phyloP scores from a whole-genome alignment of 2,329 filamentous ascomycete genomes.

The Fusarium oligoseptatum region DNA sequence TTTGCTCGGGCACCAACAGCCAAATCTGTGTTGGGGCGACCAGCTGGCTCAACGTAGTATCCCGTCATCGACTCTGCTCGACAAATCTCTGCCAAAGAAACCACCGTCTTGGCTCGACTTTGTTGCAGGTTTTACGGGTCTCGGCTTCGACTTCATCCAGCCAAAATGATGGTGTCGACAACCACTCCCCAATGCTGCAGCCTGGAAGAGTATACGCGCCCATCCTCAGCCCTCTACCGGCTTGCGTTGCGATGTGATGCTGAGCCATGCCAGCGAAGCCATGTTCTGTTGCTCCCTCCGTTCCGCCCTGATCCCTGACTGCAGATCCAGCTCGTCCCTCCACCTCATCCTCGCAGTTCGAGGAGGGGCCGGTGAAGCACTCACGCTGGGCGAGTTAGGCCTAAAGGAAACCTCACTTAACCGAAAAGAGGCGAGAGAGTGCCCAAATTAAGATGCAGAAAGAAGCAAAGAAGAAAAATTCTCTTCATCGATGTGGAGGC shows the following conservation, averaged over 20 bases:
- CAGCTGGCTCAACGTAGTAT: slow-evolving; percentile 13
- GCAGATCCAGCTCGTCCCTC: slow-evolving; percentile 45
- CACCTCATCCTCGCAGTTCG: slow-evolving; percentile 37
- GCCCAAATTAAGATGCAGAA: slow-evolving; percentile 19
- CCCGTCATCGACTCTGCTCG: slow-evolving; percentile 19
- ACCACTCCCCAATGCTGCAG: slow-evolving; percentile 5
- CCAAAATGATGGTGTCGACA: slow-evolving; percentile 2
- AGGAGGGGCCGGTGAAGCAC: slow-evolving; percentile 20
- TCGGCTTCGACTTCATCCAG: neutral
- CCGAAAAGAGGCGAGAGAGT: slow-evolving; percentile 28
- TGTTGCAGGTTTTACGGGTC: slow-evolving; percentile 5
- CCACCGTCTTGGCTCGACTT: slow-evolving; percentile 13
- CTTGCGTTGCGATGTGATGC: neutral
- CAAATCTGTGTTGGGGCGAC: slow-evolving; percentile 8
- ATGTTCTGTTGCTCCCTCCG: slow-evolving; percentile 13
- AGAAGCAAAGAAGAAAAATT: slow-evolving; percentile 29
- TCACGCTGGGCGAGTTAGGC: slow-evolving; percentile 31
- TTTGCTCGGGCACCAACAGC: slow-evolving; percentile 40
- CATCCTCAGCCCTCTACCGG: neutral
- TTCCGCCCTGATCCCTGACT: slow-evolving; percentile 43
- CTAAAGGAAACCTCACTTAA: slow-evolving; percentile 15
- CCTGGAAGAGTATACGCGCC: neutral
- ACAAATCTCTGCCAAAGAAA: slow-evolving; percentile 15
- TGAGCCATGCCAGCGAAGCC: slow-evolving; percentile 26
- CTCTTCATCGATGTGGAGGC: slow-evolving; percentile 48